Evolutionary conservation across 2,329 filamentous ascomycete species (phyloP).

Genomic region (Endocalyx cinctus): DNA sequence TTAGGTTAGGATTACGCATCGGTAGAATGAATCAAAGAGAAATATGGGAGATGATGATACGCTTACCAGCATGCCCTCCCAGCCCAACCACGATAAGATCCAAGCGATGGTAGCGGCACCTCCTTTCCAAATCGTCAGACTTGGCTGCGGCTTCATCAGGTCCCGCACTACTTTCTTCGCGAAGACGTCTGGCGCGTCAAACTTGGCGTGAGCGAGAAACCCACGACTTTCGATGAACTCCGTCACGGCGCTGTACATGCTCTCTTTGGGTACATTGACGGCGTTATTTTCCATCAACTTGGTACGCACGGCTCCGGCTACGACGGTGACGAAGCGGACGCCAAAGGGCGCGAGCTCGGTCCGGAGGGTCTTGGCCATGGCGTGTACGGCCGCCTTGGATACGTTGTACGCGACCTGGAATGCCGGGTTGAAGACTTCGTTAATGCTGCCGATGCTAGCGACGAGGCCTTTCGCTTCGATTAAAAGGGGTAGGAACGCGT

Average conservation of each 20-base stretch:
- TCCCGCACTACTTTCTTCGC: constrained; percentile 24
- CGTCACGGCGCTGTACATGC: constrained; percentile 21
- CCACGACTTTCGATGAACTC: constrained; percentile 20
- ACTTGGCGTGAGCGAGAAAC: constrained; percentile 19
- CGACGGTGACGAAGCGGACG: constrained; percentile 24
- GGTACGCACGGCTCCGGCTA: constrained; percentile 26
- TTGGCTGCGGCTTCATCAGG: constrained; percentile 18
- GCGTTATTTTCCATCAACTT: constrained; percentile 22
- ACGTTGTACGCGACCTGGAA: constrained; percentile 26
- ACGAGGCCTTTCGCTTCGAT: constrained; percentile 18
- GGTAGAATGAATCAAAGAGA: constrained; percentile 1
- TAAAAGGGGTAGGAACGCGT: constrained; percentile 27
- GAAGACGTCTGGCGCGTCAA: constrained; percentile 21
- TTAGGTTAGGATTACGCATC: background rate
- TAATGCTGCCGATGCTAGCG: constrained; percentile 24
- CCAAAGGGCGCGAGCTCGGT: constrained; percentile 28
- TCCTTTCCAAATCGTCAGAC: constrained; percentile 24
- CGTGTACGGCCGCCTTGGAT: constrained; percentile 25
- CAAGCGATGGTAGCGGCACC: constrained; percentile 21
- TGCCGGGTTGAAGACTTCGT: constrained; percentile 23
- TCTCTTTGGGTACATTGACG: constrained; percentile 20
- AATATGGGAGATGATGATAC: no score
- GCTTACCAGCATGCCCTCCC: constrained; percentile 28
- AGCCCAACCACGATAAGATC: constrained; percentile 24
- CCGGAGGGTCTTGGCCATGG: constrained; percentile 20